Evolutionary conservation across 2,329 filamentous ascomycete species (phyloP).

Genomic region (Coniochaeta sp.): DNA sequence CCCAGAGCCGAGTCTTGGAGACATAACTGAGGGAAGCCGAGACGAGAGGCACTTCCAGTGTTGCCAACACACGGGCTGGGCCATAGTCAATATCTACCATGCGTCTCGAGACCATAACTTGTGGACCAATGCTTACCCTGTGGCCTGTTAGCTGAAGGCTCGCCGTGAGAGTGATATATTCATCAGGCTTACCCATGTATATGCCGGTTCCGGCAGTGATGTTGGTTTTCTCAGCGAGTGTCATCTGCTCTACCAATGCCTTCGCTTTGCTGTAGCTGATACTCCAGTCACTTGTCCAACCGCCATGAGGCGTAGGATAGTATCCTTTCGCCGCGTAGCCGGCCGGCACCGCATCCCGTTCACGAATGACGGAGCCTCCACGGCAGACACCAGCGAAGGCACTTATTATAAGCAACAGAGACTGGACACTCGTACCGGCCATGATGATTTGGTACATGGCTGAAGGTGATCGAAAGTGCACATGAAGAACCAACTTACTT

Average conservation of each 20-base stretch:
- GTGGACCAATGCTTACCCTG: constrained; percentile 7
- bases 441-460: neutral
- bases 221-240: constrained; percentile 73
- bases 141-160: neutral
- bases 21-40: constrained; percentile 66
- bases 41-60: constrained; percentile 60
- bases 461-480: neutral
- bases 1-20: constrained; percentile 66
- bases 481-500: neutral
- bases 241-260: constrained; percentile 65
- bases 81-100: constrained; percentile 3
- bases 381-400: constrained; percentile 10
- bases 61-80: constrained; percentile 64
- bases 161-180: no score
- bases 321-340: constrained; percentile 48
- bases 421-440: neutral
- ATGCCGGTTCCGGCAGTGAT: constrained; percentile 64
- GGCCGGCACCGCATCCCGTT: constrained; percentile 19
- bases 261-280: constrained; percentile 65
- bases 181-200: constrained; percentile 59
- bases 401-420: neutral
- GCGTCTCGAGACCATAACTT: neutral
- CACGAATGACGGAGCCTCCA: constrained; percentile 12
- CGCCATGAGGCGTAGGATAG: constrained; percentile 66
- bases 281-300: constrained; percentile 62